A percentile compares a stretch with the other conserved stretches of the same genome.
Conservation (phyloP, 345 rosid genomes). For the Xanthoceras sorbifolium region DNA sequence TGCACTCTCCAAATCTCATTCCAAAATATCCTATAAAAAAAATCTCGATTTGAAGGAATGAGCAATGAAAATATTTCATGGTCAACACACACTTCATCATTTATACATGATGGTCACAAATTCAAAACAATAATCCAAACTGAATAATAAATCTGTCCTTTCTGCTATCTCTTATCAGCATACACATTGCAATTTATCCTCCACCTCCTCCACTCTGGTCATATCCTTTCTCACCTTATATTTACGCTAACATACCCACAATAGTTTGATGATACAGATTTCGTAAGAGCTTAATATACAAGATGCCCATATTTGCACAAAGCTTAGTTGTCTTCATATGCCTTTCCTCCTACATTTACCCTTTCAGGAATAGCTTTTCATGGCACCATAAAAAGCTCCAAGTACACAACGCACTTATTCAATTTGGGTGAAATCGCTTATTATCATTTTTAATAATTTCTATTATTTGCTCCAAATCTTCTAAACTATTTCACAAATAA, state of each 20-base stretch:
- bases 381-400: not conserved
- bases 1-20: not conserved
- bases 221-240: not conserved
- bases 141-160: not conserved
- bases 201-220: not conserved
- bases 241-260: not conserved
- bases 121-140: not conserved
- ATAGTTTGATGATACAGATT: not conserved
- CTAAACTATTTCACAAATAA: not conserved
- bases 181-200: not conserved
- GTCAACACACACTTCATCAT: not conserved
- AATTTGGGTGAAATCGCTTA: not conserved
- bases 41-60: not conserved
- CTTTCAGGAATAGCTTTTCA: not conserved
- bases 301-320: not conserved
- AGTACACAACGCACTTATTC: not conserved
- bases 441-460: not conserved
- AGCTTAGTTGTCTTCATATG: not conserved
- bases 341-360: not conserved
- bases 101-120: not conserved
- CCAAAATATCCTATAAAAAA: not conserved
- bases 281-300: not conserved
- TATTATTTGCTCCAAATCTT: not conserved
- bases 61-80: not conserved
- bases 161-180: not conserved